Evolutionary conservation across 2,329 filamentous ascomycete genomes (phyloP), one percentile per base, ranked within the genome.

Genomic region (Fusarium luffae): DNA sequence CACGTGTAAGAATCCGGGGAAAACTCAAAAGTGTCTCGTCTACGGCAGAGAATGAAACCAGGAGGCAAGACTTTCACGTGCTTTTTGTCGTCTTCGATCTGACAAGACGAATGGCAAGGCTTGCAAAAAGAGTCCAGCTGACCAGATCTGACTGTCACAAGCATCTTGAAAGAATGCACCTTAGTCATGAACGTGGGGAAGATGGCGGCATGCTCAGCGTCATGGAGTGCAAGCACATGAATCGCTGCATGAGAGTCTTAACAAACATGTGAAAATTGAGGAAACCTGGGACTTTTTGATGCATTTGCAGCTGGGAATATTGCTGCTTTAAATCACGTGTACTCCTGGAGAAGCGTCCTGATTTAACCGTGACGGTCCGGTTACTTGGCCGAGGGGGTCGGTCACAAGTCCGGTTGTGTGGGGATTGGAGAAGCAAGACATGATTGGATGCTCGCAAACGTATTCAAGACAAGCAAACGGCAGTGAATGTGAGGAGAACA

Each of bases 1-100:
- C 63, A 71, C 44, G 47, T 70, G 68, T 55, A 55, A 55, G 59
- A 70, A 70, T 71, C 63, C 28, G 68, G 68, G 68, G 68, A 70
- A 70, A 66, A 68, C 58, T 63, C 59, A 70, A 70, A 70, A 51
- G 23, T 55, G 43, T 65, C 60, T 57, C 46, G 46, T 28, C 23
- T 34, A 25, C 50, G 61, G 59, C 34, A 58, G 43, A 58, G 27
- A 27, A 19, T 28, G 28, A 55, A 63, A 46, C 63, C 44, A 56
- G 54, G 46, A 62, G 50, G 43, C 30, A 19, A 28, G 40, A 58
- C 63, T 70, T 70, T 70, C 68, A 70, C 68, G 63, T 70, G 68
- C 68, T 71, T 70, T 66, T 70, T 12, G 54, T 13, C 23, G 28
- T 34, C 28, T 7, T 23, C 12, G 18, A 21, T 25, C 27, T n/a